These are phyloP conservation scores for Endocalyx cinctus DNA, from an alignment of 2,329 filamentous ascomycete species.

Conservation along the genomic window DNA sequence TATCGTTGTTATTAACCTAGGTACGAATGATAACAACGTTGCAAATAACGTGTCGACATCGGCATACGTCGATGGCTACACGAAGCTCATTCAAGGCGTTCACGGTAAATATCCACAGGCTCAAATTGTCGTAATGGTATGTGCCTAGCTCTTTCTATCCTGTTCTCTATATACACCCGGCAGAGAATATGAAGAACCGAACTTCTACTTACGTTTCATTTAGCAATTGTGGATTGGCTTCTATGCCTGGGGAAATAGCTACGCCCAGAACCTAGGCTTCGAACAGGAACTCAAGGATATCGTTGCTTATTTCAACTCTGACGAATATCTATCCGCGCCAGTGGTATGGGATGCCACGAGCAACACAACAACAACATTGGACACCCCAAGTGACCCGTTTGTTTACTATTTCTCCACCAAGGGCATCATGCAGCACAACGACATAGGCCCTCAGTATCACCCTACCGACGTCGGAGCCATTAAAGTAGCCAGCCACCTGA, in stretches of 20 bases:
- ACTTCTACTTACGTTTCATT: too few species aligned
- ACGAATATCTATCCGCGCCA: conserved; percentile 34
- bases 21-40: conserved; percentile 41
- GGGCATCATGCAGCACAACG: conserved; percentile 58
- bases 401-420: conserved; percentile 59
- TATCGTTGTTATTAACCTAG: conserved; percentile 42
- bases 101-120: conserved; percentile 42
- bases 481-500: conserved; percentile 56
- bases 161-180: background rate
- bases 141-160: conserved; percentile 1
- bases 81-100: conserved; percentile 40
- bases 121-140: conserved; percentile 40
- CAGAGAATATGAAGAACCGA: background rate
- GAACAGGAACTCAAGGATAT: conserved; percentile 46
- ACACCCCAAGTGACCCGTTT: conserved; percentile 36
- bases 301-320: conserved; percentile 48
- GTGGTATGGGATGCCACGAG: conserved; percentile 35
- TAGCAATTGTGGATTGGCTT: conserved; percentile 45
- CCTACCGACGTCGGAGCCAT: conserved; percentile 58
- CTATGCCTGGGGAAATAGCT: conserved; percentile 44
- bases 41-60: conserved; percentile 35
- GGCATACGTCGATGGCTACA: conserved; percentile 37
- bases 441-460: conserved; percentile 54
- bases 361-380: conserved; percentile 29
- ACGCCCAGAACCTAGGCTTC: conserved; percentile 41